A percentile compares a stretch with the other conserved stretches of the same genome.
These are phyloP conservation scores for Carex arenaria DNA, from an alignment of 202 grass and related monocot genomes.

Conservation along the genomic window DNA sequence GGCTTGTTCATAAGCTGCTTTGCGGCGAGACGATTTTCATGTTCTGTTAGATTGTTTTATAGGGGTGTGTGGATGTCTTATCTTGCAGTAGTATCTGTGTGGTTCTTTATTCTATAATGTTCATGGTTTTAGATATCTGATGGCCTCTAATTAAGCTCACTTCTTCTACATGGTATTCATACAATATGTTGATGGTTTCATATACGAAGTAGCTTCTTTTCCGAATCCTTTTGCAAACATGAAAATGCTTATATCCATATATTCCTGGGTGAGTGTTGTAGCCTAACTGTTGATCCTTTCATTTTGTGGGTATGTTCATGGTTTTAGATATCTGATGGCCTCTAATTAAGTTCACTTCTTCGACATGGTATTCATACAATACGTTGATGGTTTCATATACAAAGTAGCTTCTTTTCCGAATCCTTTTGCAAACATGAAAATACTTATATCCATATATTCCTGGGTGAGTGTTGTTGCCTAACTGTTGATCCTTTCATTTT, in stretches of 20 bases:
- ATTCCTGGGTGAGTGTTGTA: not conserved
- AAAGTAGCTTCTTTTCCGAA: not conserved
- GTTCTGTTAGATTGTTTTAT: not conserved
- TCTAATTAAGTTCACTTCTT: not conserved
- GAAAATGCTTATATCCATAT: not conserved
- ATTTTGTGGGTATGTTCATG: not conserved
- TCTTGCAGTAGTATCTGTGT: not conserved
- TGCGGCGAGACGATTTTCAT: not conserved
- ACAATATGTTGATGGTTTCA: not conserved
- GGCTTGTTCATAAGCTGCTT: slow-evolving; percentile 2
- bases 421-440: not conserved
- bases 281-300: not conserved
- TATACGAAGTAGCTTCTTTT: not conserved
- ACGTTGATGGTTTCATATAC: not conserved
- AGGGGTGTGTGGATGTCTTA: not conserved
- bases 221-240: not conserved
- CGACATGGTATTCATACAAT: not conserved
- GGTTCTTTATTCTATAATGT: not conserved
- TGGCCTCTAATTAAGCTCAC: not conserved
- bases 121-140: not conserved
- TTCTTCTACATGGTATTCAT: not conserved
- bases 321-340: not conserved
- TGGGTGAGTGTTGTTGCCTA: not conserved
- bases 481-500: not conserved
- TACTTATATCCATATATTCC: too few relatives aligned